phyloP scores from a whole-genome alignment of 2,329 filamentous ascomycete genomes.

The Venturia nashicola region DNA sequence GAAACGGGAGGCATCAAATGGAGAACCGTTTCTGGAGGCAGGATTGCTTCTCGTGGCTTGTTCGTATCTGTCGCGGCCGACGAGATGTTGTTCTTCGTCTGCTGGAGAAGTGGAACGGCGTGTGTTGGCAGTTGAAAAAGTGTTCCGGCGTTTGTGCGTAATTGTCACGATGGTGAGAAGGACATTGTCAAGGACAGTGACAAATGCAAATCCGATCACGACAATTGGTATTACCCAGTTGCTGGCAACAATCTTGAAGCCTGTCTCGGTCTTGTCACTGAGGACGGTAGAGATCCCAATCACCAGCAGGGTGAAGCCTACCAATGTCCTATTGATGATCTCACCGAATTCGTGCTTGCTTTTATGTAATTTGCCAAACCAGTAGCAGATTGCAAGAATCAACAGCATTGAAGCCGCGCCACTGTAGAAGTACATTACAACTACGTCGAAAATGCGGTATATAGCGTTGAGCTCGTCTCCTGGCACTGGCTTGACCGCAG shows the following conservation, averaged over 20 bases:
- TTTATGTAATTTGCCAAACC: slow-evolving; percentile 6
- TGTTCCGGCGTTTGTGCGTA: background rate
- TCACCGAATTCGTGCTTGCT: slow-evolving; percentile 19
- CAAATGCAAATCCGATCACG: slow-evolving; percentile 13
- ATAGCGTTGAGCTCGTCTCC: slow-evolving; percentile 11
- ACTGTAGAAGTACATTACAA: slow-evolving; percentile 18
- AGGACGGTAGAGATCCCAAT: slow-evolving; percentile 15
- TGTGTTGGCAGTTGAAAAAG: background rate
- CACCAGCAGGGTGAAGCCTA: slow-evolving; percentile 16
- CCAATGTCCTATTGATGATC: slow-evolving; percentile 17
- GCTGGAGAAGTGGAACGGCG: background rate
- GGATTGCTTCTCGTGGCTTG: background rate
- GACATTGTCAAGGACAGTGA: slow-evolving; percentile 6
- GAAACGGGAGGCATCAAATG: background rate
- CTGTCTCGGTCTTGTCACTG: slow-evolving; percentile 14
- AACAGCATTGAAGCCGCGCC: slow-evolving; percentile 13
- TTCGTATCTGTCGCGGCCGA: background rate
- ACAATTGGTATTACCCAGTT: slow-evolving; percentile 17
- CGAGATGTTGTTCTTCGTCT: background rate
- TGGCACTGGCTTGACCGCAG: slow-evolving; percentile 13
- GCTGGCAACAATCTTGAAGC: slow-evolving; percentile 17
- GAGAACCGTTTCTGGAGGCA: background rate
- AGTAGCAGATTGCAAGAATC: slow-evolving; percentile 7
- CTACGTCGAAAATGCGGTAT: slow-evolving; percentile 17
- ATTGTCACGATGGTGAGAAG: background rate